Conservation (phyloP, 2,329 filamentous ascomycete genomes). For the Elsinoe australis region DNA sequence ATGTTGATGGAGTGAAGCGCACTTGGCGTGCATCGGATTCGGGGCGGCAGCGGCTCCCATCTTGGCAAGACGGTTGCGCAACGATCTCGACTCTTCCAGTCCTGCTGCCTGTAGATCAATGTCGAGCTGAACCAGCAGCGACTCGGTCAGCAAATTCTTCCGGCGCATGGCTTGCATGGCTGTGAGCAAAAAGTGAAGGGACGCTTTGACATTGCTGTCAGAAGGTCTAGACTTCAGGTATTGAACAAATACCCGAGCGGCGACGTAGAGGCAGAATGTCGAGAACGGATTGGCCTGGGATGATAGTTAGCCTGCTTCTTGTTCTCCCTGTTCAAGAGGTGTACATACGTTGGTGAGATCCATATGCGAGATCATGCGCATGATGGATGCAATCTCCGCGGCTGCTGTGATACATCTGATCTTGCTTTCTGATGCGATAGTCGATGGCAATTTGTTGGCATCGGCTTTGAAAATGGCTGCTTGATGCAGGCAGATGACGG, state of each 20-base stretch:
- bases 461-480: slow-evolving; percentile 97
- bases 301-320: slow-evolving; percentile 15
- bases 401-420: slow-evolving; percentile 87
- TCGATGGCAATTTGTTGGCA: slow-evolving; percentile 68
- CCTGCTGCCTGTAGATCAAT: slow-evolving; percentile 76
- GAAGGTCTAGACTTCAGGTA: slow-evolving; percentile 91
- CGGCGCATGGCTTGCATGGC: slow-evolving; percentile 86
- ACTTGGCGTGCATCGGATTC: slow-evolving; percentile 12
- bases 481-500: slow-evolving; percentile 94
- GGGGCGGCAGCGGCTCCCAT: slow-evolving; percentile 4
- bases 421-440: slow-evolving; percentile 82
- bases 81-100: slow-evolving; percentile 35
- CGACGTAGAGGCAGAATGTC: slow-evolving; percentile 93
- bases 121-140: slow-evolving; percentile 86
- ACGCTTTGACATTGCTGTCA: slow-evolving; percentile 68
- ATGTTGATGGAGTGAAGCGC: too few species aligned
- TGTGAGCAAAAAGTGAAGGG: slow-evolving; percentile 79
- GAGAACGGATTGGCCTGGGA: slow-evolving; percentile 72
- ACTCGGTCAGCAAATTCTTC: slow-evolving; percentile 85
- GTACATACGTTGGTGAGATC: slow-evolving; percentile 74
- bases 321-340: slow-evolving; percentile 30
- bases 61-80: slow-evolving; percentile 20
- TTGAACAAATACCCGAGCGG: slow-evolving; percentile 88
- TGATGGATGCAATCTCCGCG: slow-evolving; percentile 87
- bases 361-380: slow-evolving; percentile 88